Evolutionary conservation across 345 rosid species (phyloP).

Genomic region (Psidium guajava): DNA sequence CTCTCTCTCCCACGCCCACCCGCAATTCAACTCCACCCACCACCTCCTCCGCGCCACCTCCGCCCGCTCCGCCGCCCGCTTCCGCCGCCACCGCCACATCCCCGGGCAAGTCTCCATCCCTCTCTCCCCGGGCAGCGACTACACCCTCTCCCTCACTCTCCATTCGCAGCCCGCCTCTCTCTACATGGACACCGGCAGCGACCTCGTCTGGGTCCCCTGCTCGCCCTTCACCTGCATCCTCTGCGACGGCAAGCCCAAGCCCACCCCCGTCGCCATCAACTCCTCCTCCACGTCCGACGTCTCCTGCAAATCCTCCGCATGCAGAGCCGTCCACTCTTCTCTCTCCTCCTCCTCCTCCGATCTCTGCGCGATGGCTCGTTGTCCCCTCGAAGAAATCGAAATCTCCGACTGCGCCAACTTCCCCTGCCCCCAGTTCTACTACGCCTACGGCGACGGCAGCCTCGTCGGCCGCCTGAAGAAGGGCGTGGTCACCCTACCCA

Average conservation of each 20-base stretch:
- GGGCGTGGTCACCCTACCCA: slow-evolving; percentile 36
- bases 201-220: slow-evolving; percentile 97
- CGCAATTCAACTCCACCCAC: slow-evolving; percentile 48
- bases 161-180: slow-evolving; percentile 52
- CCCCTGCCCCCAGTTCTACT: slow-evolving; percentile 73
- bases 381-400: slow-evolving; percentile 77
- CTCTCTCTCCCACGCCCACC: slow-evolving; percentile 35
- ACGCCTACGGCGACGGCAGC: slow-evolving; percentile 95
- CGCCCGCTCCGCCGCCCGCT: slow-evolving; percentile 53
- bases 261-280: slow-evolving; percentile 12
- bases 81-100: slow-evolving; percentile 34
- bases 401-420: slow-evolving; percentile 52
- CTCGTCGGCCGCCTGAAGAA: slow-evolving; percentile 49
- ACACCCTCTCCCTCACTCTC: slow-evolving; percentile 48
- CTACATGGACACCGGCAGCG: slow-evolving; percentile 92
- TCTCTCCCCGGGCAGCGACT: slow-evolving; percentile 81
- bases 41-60: slow-evolving; percentile 71
- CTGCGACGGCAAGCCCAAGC: slow-evolving; percentile 59
- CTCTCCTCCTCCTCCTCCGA: slow-evolving; percentile 48
- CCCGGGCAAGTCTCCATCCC: slow-evolving; percentile 47
- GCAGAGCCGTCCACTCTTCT: slow-evolving; percentile 74
- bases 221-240: slow-evolving; percentile 81
- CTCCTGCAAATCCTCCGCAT: slow-evolving; percentile 57
- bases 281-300: slow-evolving; percentile 44
- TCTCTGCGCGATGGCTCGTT: slow-evolving; percentile 75